These are phyloP conservation scores for Candida sp. DNA, from an alignment of 1,139 yeast genomes.

Conservation along the genomic window DNA sequence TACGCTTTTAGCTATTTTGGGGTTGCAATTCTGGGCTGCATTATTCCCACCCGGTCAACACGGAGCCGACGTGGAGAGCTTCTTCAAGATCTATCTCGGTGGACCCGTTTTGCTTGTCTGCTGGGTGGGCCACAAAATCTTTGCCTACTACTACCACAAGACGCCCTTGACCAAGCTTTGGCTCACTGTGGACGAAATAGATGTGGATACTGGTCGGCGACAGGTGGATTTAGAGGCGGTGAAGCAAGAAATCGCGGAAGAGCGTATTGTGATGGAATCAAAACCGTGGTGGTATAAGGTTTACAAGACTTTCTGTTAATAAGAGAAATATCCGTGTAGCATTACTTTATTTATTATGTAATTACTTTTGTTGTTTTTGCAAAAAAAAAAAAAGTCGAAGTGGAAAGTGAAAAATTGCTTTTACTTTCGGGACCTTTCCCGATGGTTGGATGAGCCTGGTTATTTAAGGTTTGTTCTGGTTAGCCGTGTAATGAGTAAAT, in stretches of 20 bases:
- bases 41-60: conserved; percentile 36
- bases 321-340: background rate
- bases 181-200: conserved; percentile 38
- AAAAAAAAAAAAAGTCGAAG: background rate
- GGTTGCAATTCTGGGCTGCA: conserved; percentile 44
- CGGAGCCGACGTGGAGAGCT: conserved; percentile 28
- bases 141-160: conserved; percentile 23
- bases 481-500: background rate
- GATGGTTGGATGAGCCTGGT: background rate
- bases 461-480: background rate
- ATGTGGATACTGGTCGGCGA: conserved; percentile 47
- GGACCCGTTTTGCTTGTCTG: conserved; percentile 29
- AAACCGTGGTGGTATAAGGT: conserved; percentile 28
- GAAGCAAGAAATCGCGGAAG: conserved; percentile 43
- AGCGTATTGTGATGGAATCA: conserved; percentile 21
- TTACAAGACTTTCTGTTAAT: conserved; percentile 25
- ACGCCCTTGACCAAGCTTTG: conserved; percentile 33
- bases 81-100: conserved; percentile 39
- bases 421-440: background rate
- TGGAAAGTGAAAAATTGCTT: background rate
- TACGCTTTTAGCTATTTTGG: conserved; percentile 27
- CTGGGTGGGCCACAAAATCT: conserved; percentile 38
- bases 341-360: background rate
- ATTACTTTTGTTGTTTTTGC: background rate
- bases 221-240: conserved; percentile 42